phyloP scores from a whole-genome alignment of 352 stramenopile species.

The Pythium scleroteichum region DNA sequence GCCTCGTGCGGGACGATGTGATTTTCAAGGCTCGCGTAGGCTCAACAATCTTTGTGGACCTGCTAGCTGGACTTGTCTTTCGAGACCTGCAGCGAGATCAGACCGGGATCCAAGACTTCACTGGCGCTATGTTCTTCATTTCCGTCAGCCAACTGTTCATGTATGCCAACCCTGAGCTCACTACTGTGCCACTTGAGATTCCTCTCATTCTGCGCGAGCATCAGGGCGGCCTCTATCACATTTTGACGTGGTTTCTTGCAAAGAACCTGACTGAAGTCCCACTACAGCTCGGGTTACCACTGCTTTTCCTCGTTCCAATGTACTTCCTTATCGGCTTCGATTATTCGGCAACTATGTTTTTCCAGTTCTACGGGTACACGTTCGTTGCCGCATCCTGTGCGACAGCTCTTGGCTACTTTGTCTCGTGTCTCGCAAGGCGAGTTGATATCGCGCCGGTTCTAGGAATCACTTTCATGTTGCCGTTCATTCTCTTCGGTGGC shows the following conservation, averaged over 20 bases:
- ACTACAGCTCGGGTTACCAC: constrained; percentile 27
- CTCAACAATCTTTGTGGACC: constrained; percentile 30
- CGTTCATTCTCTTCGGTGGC: constrained; percentile 41
- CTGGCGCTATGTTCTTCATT: constrained; percentile 49
- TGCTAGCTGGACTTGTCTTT: constrained; percentile 37
- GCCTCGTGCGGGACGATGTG: constrained; percentile 30
- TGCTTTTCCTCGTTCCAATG: constrained; percentile 35
- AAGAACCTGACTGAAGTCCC: constrained; percentile 42
- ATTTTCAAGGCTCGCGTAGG: constrained; percentile 31
- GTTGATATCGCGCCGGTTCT: constrained; percentile 39
- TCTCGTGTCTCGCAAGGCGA: constrained; percentile 32
- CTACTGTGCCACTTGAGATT: constrained; percentile 34
- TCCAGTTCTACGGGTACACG: constrained; percentile 33
- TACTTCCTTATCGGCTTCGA: constrained; percentile 48
- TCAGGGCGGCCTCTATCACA: constrained; percentile 33
- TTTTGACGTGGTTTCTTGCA: constrained; percentile 34
- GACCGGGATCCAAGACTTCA: constrained; percentile 35
- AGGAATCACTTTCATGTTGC: constrained; percentile 39
- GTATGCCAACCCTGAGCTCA: constrained; percentile 35
- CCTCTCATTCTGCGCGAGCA: constrained; percentile 38
- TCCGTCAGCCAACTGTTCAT: constrained; percentile 52
- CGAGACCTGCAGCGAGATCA: constrained; percentile 30
- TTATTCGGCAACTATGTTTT: constrained; percentile 26
- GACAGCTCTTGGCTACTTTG: constrained; percentile 34
- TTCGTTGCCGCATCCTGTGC: constrained; percentile 23